phyloP scores from a whole-genome alignment of 768 basidiomycete species.

The Naganishia antarctica region DNA sequence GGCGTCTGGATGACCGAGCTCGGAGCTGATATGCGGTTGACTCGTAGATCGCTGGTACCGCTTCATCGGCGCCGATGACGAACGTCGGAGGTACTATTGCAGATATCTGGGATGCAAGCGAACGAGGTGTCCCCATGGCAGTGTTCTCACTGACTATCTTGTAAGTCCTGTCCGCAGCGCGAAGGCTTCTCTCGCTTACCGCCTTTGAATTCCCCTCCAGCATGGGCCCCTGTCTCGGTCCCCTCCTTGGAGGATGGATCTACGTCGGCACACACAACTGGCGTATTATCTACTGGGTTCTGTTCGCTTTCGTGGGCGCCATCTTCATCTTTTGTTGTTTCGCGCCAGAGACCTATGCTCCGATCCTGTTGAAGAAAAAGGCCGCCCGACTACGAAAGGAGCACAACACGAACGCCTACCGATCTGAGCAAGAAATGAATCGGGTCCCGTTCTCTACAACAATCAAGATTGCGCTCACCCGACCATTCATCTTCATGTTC shows the following conservation, averaged over 20 bases:
- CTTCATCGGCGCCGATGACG: slow-evolving; percentile 42
- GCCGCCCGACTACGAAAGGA: slow-evolving; percentile 42
- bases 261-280: slow-evolving; percentile 30
- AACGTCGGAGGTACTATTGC: slow-evolving; percentile 39
- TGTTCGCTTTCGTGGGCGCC: slow-evolving; percentile 31
- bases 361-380: slow-evolving; percentile 43
- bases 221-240: slow-evolving; percentile 36
- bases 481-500: slow-evolving; percentile 58
- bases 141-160: slow-evolving; percentile 44
- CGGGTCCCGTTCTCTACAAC: slow-evolving; percentile 45
- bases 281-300: slow-evolving; percentile 39
- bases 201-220: neutral
- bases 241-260: slow-evolving; percentile 38
- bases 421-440: slow-evolving; percentile 36
- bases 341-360: slow-evolving; percentile 49
- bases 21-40: neutral
- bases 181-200: neutral
- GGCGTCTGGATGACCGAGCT: too few relatives aligned
- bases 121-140: slow-evolving; percentile 45
- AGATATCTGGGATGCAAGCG: slow-evolving; percentile 41
- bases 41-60: slow-evolving; percentile 38
- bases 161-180: neutral
- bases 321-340: slow-evolving; percentile 33
- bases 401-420: slow-evolving; percentile 37
- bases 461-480: slow-evolving; percentile 56